phyloP scores from a whole-genome alignment of 2,329 filamentous ascomycete genomes.

The Venturia oleaginea region DNA sequence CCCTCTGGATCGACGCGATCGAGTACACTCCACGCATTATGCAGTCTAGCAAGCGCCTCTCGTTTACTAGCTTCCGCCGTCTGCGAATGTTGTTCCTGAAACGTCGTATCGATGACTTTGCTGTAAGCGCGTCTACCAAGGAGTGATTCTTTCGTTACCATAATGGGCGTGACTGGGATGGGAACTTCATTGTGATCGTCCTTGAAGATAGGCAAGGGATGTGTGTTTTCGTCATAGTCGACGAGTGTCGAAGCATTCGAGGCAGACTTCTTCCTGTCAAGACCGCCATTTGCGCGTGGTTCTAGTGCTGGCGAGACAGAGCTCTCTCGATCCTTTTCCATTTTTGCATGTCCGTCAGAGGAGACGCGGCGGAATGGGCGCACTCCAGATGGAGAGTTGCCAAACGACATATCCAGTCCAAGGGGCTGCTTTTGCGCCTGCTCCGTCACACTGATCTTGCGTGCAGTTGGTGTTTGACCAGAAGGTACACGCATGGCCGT shows the following conservation, averaged over 20 bases:
- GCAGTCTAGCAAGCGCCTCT: conserved; percentile 72
- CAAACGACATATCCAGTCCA: conserved; percentile 84
- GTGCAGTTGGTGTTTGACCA: conserved; percentile 33
- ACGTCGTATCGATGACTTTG: conserved; percentile 70
- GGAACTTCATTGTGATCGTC: conserved; percentile 1
- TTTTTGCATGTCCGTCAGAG: conserved; percentile 36
- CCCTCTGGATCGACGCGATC: conserved; percentile 87
- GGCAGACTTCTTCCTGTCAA: conserved; percentile 10
- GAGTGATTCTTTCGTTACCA: conserved; percentile 60
- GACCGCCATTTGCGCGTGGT: conserved; percentile 4
- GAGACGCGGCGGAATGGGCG: conserved; percentile 86
- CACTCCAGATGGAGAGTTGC: conserved; percentile 85
- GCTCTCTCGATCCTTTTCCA: conserved; percentile 6
- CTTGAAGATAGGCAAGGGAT: background rate
- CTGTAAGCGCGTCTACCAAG: conserved; percentile 74
- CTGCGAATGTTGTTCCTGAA: conserved; percentile 80
- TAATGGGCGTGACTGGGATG: conserved; percentile 12
- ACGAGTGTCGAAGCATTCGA: conserved; percentile 13
- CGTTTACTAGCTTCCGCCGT: conserved; percentile 60
- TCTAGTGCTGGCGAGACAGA: background rate
- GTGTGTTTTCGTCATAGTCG: conserved; percentile 13
- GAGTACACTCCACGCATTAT: conserved; percentile 75
- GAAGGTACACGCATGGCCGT: conserved; percentile 30
- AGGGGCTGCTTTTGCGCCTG: conserved; percentile 58
- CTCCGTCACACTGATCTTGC: conserved; percentile 29